Conservation (phyloP, 768 basidiomycete genomes). For the Tricholoma furcatifolium region DNA sequence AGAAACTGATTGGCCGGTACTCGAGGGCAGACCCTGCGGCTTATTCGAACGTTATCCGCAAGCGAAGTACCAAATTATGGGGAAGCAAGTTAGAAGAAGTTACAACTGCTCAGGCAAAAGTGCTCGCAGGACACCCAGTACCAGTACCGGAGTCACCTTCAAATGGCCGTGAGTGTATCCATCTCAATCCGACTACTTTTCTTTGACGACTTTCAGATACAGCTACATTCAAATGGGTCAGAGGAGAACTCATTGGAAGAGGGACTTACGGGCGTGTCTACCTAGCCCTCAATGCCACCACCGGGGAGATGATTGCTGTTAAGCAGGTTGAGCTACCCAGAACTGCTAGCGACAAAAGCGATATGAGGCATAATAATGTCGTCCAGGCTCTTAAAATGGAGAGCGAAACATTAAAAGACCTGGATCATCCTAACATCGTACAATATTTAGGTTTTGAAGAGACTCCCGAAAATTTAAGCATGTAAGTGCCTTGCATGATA, state of each 20-base stretch:
- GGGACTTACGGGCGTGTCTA: slow-evolving; percentile 98
- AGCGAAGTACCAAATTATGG: slow-evolving; percentile 95
- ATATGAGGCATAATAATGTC: slow-evolving; percentile 78
- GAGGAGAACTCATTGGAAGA: slow-evolving; percentile 95
- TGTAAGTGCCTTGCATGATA: slow-evolving; percentile 53
- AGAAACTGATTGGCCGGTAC: slow-evolving; percentile 69
- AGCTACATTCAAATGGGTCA: slow-evolving; percentile 98
- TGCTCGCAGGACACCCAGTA: slow-evolving; percentile 35
- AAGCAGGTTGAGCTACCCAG: slow-evolving; percentile 97
- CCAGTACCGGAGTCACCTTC: slow-evolving; percentile 60
- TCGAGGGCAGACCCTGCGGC: slow-evolving; percentile 56
- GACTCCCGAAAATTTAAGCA: slow-evolving; percentile 84
- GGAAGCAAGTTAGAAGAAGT: slow-evolving; percentile 93
- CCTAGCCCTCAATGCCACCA: slow-evolving; percentile 92
- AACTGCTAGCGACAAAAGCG: slow-evolving; percentile 88
- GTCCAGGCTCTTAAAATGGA: slow-evolving; percentile 93
- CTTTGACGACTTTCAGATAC: slow-evolving; percentile 21
- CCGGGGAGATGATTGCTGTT: slow-evolving; percentile 98
- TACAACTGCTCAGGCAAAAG: slow-evolving; percentile 66
- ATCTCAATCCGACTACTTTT: not conserved
- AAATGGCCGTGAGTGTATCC: slow-evolving; percentile 57
- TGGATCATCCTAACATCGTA: slow-evolving; percentile 97
- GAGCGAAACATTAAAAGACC: slow-evolving; percentile 93
- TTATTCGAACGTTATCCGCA: slow-evolving; percentile 55
- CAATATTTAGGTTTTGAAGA: slow-evolving; percentile 96